Evolutionary conservation across 2,329 filamentous ascomycete species (phyloP), one percentile per base, ranked within the genome.

Genomic region (Metarhizium robertsii): DNA sequence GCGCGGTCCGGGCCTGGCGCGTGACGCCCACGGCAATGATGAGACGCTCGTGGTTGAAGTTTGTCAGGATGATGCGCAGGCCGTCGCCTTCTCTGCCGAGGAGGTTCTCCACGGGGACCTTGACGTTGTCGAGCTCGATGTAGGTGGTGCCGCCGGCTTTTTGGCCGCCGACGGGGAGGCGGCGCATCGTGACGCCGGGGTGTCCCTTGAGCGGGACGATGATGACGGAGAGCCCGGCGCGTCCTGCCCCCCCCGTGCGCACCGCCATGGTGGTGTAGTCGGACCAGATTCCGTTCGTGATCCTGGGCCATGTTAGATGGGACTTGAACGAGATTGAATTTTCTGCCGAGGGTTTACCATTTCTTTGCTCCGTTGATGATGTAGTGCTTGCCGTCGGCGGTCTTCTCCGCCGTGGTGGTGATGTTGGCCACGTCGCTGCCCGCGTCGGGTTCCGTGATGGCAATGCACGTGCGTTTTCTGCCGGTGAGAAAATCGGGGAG

Each of bases 341-440:
- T 25, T 3, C 4, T 25, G 25, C 25, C 25, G 25, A 25, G 25
- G 3, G 25, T n/a, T 36, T 36, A 53, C 82, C 82, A 85, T 66
- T 85, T 85, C 73, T 87, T 87, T 49, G 77, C 76, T 0, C 84
- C 84, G 56, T 84, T 85, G 20, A 87, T 81, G 40, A 85, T 62
- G 61, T 85, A 87, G 53, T 72, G 65, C 38, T 74, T 70, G 0
- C 76, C 79, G 42, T 79, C 72, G 2, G 58, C n/a, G 0, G 64
- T 59, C 30, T 71, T 71, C 46, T 68, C 65, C 0, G 85, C 85
- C 0, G 79, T 85, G 3, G 84, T 86, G 52, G 75, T 73, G 46
- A 88, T 77, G 60, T 78, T 80, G 1, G 81, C 83, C 2, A 88
- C 83, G 62, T 88, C 85, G 1, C 81, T 85, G 1, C 81, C 80